Evolutionary conservation across 2,329 filamentous ascomycete genomes (phyloP).

Genomic region (Aspergillus phoenicis): DNA sequence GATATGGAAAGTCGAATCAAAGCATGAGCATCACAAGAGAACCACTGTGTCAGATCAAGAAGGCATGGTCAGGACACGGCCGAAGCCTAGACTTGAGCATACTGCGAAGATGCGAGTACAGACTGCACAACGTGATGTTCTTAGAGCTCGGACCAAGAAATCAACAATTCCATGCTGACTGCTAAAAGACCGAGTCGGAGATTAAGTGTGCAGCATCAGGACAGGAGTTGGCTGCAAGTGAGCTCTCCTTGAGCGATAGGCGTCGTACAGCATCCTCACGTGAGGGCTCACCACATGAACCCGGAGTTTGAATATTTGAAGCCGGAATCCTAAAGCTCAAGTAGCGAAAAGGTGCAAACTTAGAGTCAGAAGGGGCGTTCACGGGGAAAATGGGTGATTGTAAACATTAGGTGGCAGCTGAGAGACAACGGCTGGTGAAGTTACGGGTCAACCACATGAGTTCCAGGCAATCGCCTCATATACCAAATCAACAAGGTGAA

Average conservation of each 20-base stretch:
- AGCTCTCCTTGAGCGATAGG: background rate
- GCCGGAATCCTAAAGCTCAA: background rate
- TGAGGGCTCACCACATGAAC: background rate
- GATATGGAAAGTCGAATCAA: background rate
- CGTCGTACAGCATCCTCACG: background rate
- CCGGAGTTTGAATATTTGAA: background rate
- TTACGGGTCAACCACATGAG: background rate
- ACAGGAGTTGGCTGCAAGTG: background rate
- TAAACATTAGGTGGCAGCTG: background rate
- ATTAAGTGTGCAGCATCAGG: background rate
- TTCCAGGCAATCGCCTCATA: conserved; percentile 21
- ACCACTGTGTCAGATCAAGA: too few relatives aligned
- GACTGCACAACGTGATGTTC: background rate
- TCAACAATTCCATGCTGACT: background rate
- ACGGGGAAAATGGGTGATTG: background rate
- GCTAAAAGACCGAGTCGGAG: background rate
- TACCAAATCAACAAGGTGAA: conserved; percentile 8
- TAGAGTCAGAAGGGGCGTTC: background rate
- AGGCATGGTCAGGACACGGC: too few relatives aligned
- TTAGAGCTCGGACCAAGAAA: background rate
- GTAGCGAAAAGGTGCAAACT: background rate
- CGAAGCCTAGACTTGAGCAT: background rate
- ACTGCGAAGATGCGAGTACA: background rate
- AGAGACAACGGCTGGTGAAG: background rate
- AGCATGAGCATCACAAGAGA: too few relatives aligned